Evolutionary conservation across 1,284 basidiomycete species (phyloP).

Genomic region (Omphalotus olearius): DNA sequence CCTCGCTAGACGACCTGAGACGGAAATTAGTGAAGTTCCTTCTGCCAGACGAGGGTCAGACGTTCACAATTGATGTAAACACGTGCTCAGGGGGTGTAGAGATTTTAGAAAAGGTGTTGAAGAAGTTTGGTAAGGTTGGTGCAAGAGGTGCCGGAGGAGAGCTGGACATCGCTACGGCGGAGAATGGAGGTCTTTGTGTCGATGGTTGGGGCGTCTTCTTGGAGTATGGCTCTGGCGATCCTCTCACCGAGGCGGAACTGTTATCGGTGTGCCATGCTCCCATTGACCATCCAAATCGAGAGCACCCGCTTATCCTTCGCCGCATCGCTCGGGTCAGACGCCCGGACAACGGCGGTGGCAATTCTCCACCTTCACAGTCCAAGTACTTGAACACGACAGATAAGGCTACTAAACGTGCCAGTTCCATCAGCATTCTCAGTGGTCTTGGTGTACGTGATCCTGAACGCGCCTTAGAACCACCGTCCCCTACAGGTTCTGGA

Average conservation of each 20-base stretch:
- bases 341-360: slow-evolving; percentile 32
- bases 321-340: slow-evolving; percentile 40
- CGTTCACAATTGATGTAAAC: slow-evolving; percentile 75
- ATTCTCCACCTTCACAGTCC: slow-evolving; percentile 25
- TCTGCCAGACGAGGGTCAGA: slow-evolving; percentile 73
- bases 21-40: slow-evolving; percentile 84
- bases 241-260: slow-evolving; percentile 82
- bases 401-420: slow-evolving; percentile 86
- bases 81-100: slow-evolving; percentile 79
- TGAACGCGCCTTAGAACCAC: slow-evolving; percentile 56
- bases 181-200: slow-evolving; percentile 67
- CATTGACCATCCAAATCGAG: slow-evolving; percentile 77
- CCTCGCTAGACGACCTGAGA: slow-evolving; percentile 74
- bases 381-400: slow-evolving; percentile 33
- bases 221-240: slow-evolving; percentile 60
- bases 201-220: slow-evolving; percentile 88
- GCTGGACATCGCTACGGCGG: slow-evolving; percentile 48
- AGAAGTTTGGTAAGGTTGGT: slow-evolving; percentile 79
- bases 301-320: slow-evolving; percentile 79
- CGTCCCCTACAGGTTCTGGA: slow-evolving; percentile 32
- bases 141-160: slow-evolving; percentile 45
- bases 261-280: slow-evolving; percentile 83
- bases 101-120: slow-evolving; percentile 81
- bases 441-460: slow-evolving; percentile 81
- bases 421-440: slow-evolving; percentile 91